Evolutionary conservation across 805 yeast genomes (phyloP), one percentile per base, ranked within the genome.

Genomic region (Cyberlindnera euphorbiae): DNA sequence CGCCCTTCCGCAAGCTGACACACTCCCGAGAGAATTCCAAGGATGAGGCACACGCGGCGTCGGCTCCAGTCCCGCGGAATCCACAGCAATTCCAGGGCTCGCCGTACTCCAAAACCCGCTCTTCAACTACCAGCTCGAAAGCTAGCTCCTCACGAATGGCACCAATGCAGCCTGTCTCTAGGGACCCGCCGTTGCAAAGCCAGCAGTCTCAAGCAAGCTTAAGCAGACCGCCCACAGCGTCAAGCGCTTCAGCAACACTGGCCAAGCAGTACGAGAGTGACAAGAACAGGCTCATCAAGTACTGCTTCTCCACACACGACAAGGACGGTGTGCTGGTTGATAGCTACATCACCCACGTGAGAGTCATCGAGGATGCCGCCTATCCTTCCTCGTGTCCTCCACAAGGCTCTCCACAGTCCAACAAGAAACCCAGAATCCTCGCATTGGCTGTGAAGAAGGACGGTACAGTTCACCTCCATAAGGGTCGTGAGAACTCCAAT

Each of bases 401-500:
- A 1, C 56, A 69, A 1, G 61, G 60, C 30, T 66, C 79, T 4
- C 53, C 68, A 1, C 50, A 54, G 39, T 60, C 59, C 18, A 71
- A 62, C 58, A 83, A 65, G 47, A 86, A 87, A 47, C 67, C 71
- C 26, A 65, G 94, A 53, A 62, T 82, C 5, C 59, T 84, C 6
- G 59, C 59, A 11, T 15, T 66, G n/a, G 76, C 89, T 25, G 75
- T 73, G 3, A 76, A 81, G 53, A 66, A 72, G 32, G 69, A 79
- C 6, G 90, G 90, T 0, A 62, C 82, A 17, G 79, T 84, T 22
- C 69, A 79, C 39, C 50, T 89, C 10, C 96, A 88, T 56, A 89
- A 90, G 59, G 96, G 94, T 2, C 79, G 94, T 50, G 87, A 77
- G 55, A 82, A 82, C 48, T 65, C 73, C 8, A 83, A 84, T 47